Base-by-base conservation (phyloP, 2,329 filamentous ascomycete genomes). In the Chalaropsis thielavioides region DNA sequence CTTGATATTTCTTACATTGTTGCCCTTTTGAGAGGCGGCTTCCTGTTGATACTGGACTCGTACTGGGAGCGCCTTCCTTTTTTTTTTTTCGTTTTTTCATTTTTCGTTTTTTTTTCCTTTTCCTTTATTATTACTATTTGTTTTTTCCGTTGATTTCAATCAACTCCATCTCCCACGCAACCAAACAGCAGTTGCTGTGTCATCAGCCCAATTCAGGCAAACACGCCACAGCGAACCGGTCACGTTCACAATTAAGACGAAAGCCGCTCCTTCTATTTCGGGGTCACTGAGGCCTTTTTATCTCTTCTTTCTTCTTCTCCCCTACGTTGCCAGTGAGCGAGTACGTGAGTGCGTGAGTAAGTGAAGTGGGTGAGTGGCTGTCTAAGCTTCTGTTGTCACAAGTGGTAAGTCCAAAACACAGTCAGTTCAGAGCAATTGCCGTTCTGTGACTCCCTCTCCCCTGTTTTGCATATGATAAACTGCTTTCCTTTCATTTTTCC, bases 191-290 rank as follows among this genome's bases (percentile, higher is more conserved):
- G 1, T 19, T n/a, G 17, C 13, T 43, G 44, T 27, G 46, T 64
- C 63, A 35, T 66, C 22, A 27, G 41, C 44, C 22, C 35, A 44
- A 62, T 35, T 31, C 41, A 46, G 60, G 38, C 40, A 62, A 46
- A 35, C 60, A 62, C n/a, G 56, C 64, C 56, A 68, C 64, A 35
- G 54, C 35, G 7, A 65, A 64, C 63, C n/a, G 51, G 51, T 58
- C 51, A 58, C 51, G 51, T 27, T 35, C 51, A 58, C 51, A 65
- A 41, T 66, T 46, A 61, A 56, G 60, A 46, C 64, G 54, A 51
- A 15, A 11, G 17, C 64, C 27, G 40, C 60, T 43, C 44, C 35
- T 67, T 61, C 56, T 41, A 15, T 15, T 54, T 44, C 43, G 31
- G 31, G 41, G 5, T 51, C 49, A 44, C 22, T 17, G 49, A 44